These are phyloP conservation scores for Mycotypha africana DNA, from an alignment of 371 early-diverging fungal genomes.

Conservation along the genomic window DNA sequence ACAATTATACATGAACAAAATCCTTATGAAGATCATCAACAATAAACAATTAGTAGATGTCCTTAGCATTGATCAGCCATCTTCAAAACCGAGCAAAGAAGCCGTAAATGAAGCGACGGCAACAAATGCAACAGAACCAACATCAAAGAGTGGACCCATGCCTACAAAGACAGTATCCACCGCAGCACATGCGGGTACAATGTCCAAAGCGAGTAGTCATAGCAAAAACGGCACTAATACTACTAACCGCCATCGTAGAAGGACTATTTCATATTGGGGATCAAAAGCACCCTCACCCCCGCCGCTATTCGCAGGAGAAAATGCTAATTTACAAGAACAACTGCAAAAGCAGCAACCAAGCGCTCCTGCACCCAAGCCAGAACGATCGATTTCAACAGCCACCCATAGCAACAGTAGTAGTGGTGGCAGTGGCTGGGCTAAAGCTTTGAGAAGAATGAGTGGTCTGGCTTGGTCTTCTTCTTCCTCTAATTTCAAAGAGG, in stretches of 20 bases:
- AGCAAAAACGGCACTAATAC: not conserved
- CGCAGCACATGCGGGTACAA: conserved; percentile 5
- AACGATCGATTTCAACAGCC: conserved; percentile 13
- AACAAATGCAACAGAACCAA: conserved; percentile 2
- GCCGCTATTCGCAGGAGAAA: not conserved
- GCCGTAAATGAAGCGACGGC: not conserved
- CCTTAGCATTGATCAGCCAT: conserved; percentile 42
- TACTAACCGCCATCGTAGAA: conserved; percentile 27
- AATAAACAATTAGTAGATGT: conserved; percentile 44
- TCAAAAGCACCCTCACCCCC: conserved; percentile 11
- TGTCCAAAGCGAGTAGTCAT: not conserved
- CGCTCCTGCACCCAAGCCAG: conserved; percentile 11
- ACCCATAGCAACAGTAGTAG: conserved; percentile 3
- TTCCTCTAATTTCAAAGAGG: conserved; percentile 7
- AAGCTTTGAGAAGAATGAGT: conserved; percentile 42
- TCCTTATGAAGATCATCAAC: conserved; percentile 42
- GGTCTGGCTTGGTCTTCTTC: conserved; percentile 35
- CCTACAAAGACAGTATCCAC: conserved; percentile 32
- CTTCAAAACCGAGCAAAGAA: conserved; percentile 10
- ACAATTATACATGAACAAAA: conserved; percentile 48
- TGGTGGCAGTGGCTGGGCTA: conserved; percentile 34
- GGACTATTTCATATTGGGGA: conserved; percentile 48
- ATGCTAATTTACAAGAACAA: not conserved
- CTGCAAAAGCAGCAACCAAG: conserved; percentile 15
- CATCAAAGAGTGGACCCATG: conserved; percentile 22